Base-by-base conservation (phyloP, 257 asterid species). In the Scutellaria galericulata region DNA sequence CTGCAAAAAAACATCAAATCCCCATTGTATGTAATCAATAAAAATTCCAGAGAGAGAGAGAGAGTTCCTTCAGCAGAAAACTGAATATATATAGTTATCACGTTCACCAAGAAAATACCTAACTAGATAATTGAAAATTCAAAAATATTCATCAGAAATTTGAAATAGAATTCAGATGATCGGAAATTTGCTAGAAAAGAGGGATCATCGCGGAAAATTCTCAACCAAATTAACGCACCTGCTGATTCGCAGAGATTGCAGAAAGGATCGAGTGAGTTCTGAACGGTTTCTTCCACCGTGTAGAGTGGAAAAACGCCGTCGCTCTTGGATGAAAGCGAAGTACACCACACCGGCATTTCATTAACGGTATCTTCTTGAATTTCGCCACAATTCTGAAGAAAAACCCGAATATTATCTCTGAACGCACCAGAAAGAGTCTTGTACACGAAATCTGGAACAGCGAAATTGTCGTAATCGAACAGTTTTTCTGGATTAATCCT, bases 161-260 rank as follows among this genome's bases (percentile, higher is more conserved):
- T 51, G 24, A 14, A 6, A 54, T 3, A 53, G 9, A 7, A 40
- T 9, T 24, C 40, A 62, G 12, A 12, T 12, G 55, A 50, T 15
- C 37, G 20, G 9, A 37, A 54, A 41, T 13, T 12, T 9, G 10
- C 27, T 59, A 60, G 13, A 18, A 55, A 58, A 50, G 13, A 12
- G 51, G 15, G 22, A 40, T 7, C 8, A 63, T 39, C 48, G 9
- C 3, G 10, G 58, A 48, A 75, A 58, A 35, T 75, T 9, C 37
- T 42, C 53, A n/a, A 13, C 9, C 14, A 31, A 41, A 48, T n/a
- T 46, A 66, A 13, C 57, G 77, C 14, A 84, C 98, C 98, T 77
- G 91, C 71, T 45, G 66, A 77, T 85, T 85, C 86, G 62, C 98
- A 92, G 71, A 85, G 79, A 70, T 78, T 67, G 71, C 98, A 92